These are phyloP conservation scores for Gynochthodes officinalis DNA, from an alignment of 257 asterid genomes.

Conservation along the genomic window DNA sequence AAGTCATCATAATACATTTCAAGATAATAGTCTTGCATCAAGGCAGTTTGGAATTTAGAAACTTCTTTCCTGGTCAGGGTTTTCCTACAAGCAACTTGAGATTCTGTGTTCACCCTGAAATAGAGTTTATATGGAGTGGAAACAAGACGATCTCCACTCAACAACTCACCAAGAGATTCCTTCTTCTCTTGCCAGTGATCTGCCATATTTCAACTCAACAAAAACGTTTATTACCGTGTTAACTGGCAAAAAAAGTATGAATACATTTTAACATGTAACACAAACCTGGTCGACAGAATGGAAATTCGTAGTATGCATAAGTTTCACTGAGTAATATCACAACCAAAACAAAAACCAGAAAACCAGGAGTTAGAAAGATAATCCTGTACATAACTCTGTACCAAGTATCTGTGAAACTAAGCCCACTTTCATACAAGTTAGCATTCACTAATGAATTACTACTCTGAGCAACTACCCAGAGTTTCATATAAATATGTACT, in stretches of 20 bases:
- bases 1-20: slow-evolving; percentile 27
- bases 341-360: neutral
- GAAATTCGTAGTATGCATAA: neutral
- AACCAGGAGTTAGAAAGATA: neutral
- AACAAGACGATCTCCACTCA: slow-evolving; percentile 20
- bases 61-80: slow-evolving; percentile 17
- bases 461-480: neutral
- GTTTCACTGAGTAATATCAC: neutral
- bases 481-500: neutral
- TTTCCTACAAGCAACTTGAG: neutral
- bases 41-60: slow-evolving; percentile 17
- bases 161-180: slow-evolving; percentile 5
- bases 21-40: slow-evolving; percentile 18
- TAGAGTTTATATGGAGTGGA: slow-evolving; percentile 9
- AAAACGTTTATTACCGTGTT: too few relatives aligned
- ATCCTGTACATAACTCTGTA: neutral
- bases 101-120: neutral
- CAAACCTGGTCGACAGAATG: slow-evolving; percentile 2
- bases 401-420: neutral
- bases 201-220: neutral
- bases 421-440: neutral
- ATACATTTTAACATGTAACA: too few relatives aligned
- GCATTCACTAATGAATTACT: neutral
- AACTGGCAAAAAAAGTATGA: neutral
- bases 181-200: slow-evolving; percentile 12